phyloP scores from a whole-genome alignment of 1,284 basidiomycete species.

The Nidula niveotomentosa region DNA sequence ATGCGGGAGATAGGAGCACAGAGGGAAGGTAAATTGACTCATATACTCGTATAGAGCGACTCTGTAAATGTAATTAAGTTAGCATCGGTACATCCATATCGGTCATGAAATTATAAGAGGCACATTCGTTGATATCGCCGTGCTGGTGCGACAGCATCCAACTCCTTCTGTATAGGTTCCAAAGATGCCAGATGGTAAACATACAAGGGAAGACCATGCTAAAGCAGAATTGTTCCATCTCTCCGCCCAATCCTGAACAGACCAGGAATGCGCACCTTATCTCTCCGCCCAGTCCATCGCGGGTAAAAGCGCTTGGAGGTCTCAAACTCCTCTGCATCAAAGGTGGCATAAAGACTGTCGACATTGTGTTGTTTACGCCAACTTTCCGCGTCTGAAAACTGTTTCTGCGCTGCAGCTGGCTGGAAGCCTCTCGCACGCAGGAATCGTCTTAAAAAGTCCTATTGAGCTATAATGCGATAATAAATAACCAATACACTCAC shows the following conservation, averaged over 20 bases:
- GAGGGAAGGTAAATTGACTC: constrained; percentile 58
- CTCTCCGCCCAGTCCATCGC: constrained; percentile 75
- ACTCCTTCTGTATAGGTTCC: constrained; percentile 53
- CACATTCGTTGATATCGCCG: constrained; percentile 72
- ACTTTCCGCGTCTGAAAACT: constrained; percentile 62
- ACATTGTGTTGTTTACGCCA: constrained; percentile 68
- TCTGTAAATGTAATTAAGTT: constrained; percentile 16
- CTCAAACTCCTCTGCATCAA: constrained; percentile 61
- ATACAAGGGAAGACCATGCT: constrained; percentile 72
- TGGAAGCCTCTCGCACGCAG: constrained; percentile 71
- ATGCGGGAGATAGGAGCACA: constrained; percentile 67
- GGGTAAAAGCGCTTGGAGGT: constrained; percentile 65
- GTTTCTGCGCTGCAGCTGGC: constrained; percentile 60
- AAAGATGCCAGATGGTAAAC: constrained; percentile 69
- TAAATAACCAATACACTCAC: constrained; percentile 36
- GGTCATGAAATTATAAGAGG: constrained; percentile 23
- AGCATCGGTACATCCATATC: background rate
- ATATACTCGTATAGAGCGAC: constrained; percentile 64
- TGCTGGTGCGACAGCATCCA: constrained; percentile 50
- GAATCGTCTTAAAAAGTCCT: constrained; percentile 55
- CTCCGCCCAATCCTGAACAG: background rate
- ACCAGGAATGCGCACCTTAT: constrained; percentile 50
- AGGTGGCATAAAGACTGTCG: constrained; percentile 57
- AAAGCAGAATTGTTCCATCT: background rate
- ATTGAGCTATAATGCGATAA: background rate